Evolutionary conservation across 78 protist genomes (phyloP).

Genomic region (Dictyostelium capitatum): DNA sequence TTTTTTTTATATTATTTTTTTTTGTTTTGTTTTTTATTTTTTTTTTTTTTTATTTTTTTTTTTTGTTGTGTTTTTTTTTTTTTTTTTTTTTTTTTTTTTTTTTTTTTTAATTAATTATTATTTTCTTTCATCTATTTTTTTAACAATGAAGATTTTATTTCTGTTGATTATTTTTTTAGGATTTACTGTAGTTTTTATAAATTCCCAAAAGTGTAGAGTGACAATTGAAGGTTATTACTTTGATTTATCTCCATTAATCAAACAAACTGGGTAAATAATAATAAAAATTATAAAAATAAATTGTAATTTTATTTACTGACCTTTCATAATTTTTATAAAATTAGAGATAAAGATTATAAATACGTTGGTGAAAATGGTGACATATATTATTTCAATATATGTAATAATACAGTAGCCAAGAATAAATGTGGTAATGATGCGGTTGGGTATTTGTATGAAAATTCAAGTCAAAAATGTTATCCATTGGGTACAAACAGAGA

Average conservation of each 20-base stretch:
- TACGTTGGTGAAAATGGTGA: neutral
- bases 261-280: neutral
- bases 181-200: neutral
- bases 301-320: too few species aligned
- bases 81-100: too few species aligned
- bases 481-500: constrained; percentile 3
- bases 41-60: too few species aligned
- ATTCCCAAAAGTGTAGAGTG: neutral
- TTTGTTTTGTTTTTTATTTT: too few species aligned
- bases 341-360: constrained; percentile 19
- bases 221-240: constrained; percentile 37
- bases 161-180: neutral
- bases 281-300: too few species aligned
- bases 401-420: constrained; percentile 32
- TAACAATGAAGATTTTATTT: neutral
- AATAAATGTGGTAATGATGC: constrained; percentile 41
- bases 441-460: neutral
- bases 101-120: too few species aligned
- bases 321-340: too few species aligned
- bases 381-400: constrained; percentile 14
- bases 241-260: constrained; percentile 29
- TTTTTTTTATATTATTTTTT: too few species aligned
- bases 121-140: neutral
- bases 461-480: neutral
- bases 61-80: neutral